Base-by-base conservation (phyloP, 1,139 yeast species). In the Eremothecium gossypii region DNA sequence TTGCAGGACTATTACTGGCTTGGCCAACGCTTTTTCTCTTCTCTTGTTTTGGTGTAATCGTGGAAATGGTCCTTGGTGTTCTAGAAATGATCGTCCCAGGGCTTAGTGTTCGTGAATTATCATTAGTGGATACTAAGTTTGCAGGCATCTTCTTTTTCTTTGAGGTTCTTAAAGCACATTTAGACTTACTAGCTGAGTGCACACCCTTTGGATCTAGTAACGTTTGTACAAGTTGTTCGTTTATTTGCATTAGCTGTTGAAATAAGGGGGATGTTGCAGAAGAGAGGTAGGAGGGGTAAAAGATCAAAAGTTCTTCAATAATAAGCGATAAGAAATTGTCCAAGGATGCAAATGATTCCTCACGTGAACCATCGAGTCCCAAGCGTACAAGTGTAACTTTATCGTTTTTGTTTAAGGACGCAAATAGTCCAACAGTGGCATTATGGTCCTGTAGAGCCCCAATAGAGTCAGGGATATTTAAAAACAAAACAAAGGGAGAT, bases 401-500 rank as follows among this genome's bases (percentile, higher is more conserved):
- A 12, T 55, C 57, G 12, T 50, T 56, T 14, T 54, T 57, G 2
- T 53, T 43, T 41, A 71, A 66, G 40, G 60, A 65, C 1, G 75
- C 69, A 26, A 73, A 68, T n/a, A 75, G 53, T 3, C 73, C 75
- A 1, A 72, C 74, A 45, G 65, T 68, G 8, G 74, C 54, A n/a
- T 63, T 58, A 44, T 70, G 58, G 13, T 62, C 54, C 1, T 57
- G 50, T 14, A 79, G 54, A 1, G 67, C 41, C 0, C 58, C 51
- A 14, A 55, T 47, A 13, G 66, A 57, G 2, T 71, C 65, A 6
- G 61, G 58, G 42, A 68, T 68, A 53, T 85, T 86, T 49, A 87
- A 67, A 47, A 83, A 76, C 11, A 89, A 58, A 0, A 79, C 77
- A 49, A 84, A 69, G 1, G 80, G 79, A 0, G 89, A 74, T 50